Conservation (phyloP, 2,329 filamentous ascomycete genomes). For the Scedosporium boydii region DNA sequence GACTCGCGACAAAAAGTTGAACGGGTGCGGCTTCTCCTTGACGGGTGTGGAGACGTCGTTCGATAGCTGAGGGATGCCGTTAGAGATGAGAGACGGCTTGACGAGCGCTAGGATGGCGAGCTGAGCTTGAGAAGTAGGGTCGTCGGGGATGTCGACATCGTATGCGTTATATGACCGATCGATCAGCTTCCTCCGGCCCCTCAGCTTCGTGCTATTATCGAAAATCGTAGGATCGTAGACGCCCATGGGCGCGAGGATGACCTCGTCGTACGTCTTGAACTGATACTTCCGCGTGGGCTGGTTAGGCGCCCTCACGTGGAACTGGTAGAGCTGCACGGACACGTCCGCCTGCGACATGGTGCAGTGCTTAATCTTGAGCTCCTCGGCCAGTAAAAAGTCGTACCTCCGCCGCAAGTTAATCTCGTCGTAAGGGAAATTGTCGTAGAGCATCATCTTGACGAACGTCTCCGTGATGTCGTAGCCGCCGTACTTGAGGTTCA, state of each 20-base stretch:
- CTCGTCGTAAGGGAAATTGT: conserved; percentile 90
- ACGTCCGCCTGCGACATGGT: conserved; percentile 87
- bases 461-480: conserved; percentile 90
- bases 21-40: conserved; percentile 55
- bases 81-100: conserved; percentile 46
- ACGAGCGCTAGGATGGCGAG: conserved; percentile 52
- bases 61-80: conserved; percentile 31
- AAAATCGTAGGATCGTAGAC: conserved; percentile 85
- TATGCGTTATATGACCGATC: conserved; percentile 89
- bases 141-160: conserved; percentile 77
- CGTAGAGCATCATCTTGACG: conserved; percentile 94
- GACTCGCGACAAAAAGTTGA: conserved; percentile 57
- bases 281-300: conserved; percentile 86
- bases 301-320: conserved; percentile 80
- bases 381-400: conserved; percentile 88
- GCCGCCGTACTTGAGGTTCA: conserved; percentile 92
- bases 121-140: conserved; percentile 80
- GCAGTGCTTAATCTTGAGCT: conserved; percentile 87
- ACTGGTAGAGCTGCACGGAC: conserved; percentile 78
- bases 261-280: conserved; percentile 96
- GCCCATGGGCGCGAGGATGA: conserved; percentile 90
- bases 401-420: conserved; percentile 87
- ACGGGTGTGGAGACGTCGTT: conserved; percentile 47
- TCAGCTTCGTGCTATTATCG: conserved; percentile 70
- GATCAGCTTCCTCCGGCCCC: conserved; percentile 69